Base-by-base conservation (phyloP, 2,329 filamentous ascomycete species). In the Hortaea werneckii region DNA sequence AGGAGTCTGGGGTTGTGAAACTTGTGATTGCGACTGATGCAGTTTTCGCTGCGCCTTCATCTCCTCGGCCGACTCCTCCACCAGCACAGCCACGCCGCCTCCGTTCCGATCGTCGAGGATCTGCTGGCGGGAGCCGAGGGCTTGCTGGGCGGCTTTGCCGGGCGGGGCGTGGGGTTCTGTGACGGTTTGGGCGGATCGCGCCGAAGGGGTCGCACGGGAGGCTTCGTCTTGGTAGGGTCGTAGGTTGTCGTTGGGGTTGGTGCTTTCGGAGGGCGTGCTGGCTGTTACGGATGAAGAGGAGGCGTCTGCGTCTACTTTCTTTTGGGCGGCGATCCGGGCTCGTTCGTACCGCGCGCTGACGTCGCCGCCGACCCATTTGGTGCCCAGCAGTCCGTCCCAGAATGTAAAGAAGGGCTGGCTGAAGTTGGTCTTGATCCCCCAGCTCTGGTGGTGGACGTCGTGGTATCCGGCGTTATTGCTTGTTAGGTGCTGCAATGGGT, bases 391-490 rank as follows among this genome's bases (percentile, higher is more conserved):
- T 40, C 78, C 75, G 64, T 98, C 92, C 87, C 92, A 96, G 69
- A 95, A 88, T 41, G 85, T 95, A 69, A 96, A 95, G 70, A 89
- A 94, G 3, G 87, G 87, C 67, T 94, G 87, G 41, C 57, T 60
- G 50, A 65, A 94, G 69, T 94, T 94, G 53, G 83, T 85, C 77
- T 96, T 98, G 75, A 98, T 95, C 47, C 92, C 92, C 89, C 90
- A 96, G 67, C 86, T 94, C 69, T 98, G 92, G 69, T 98, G 92
- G 68, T 98, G 92, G 48, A 98, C 90, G 62, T 98, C 92, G 63
- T 98, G 92, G 67, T 96, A 98, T 32, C 82, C 83, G 27, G 92
- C 90, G 57, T 96, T 95, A 74, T 98, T 96, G 64, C 85, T 85
- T 39, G 89, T 94, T 50, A 96, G 75, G 62, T 84, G 82, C 73